Conservation (phyloP, 768 basidiomycete species). For the Galerina sulciceps region DNA sequence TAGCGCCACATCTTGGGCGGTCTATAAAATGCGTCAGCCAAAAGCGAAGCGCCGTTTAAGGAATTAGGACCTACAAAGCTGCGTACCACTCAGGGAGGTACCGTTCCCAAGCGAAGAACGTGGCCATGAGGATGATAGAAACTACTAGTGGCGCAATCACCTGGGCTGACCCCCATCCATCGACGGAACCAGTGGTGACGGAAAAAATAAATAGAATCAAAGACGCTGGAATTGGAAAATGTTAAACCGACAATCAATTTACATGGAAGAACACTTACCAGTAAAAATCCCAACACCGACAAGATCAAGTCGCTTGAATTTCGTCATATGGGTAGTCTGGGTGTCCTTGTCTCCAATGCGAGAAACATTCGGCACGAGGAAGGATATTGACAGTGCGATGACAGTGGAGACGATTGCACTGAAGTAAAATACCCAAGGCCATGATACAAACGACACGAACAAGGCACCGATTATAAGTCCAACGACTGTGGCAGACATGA, state of each 20-base stretch:
- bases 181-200: constrained; percentile 48
- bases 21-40: constrained; percentile 18
- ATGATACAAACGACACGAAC: constrained; percentile 44
- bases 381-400: constrained; percentile 32
- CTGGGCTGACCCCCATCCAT: constrained; percentile 50
- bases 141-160: constrained; percentile 52
- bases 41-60: neutral
- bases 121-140: constrained; percentile 39
- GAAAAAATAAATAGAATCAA: constrained; percentile 46
- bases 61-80: constrained; percentile 37
- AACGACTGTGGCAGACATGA: constrained; percentile 28
- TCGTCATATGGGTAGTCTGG: neutral
- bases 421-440: constrained; percentile 57
- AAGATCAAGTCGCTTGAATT: constrained; percentile 38
- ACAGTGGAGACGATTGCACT: constrained; percentile 41
- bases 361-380: constrained; percentile 36
- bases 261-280: constrained; percentile 22
- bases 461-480: constrained; percentile 49
- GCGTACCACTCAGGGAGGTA: constrained; percentile 42
- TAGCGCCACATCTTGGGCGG: constrained; percentile 48
- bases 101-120: constrained; percentile 58
- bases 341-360: neutral
- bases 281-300: constrained; percentile 42
- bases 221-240: constrained; percentile 24
- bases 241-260: neutral